These are phyloP conservation scores for Termitomyces sp. DNA, from an alignment of 768 basidiomycete genomes.

Conservation along the genomic window DNA sequence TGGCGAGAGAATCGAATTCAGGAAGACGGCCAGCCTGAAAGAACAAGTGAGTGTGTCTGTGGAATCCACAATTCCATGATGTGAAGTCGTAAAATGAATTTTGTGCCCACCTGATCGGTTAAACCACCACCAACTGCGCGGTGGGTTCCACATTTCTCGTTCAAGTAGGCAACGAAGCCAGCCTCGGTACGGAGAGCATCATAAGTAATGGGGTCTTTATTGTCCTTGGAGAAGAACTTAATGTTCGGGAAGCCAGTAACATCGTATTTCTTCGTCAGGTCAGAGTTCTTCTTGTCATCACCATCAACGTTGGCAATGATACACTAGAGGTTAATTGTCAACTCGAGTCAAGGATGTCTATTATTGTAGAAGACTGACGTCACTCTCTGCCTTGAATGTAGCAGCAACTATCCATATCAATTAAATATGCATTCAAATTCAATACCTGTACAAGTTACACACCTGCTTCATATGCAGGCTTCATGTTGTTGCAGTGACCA, in stretches of 20 bases:
- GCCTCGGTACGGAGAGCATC: conserved; percentile 64
- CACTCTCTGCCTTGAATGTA: conserved; percentile 70
- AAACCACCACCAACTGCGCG: conserved; percentile 81
- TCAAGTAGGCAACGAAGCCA: conserved; percentile 75
- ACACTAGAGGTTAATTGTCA: conserved; percentile 42
- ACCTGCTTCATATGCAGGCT: conserved; percentile 84
- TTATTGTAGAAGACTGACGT: conserved; percentile 39
- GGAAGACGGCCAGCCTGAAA: conserved; percentile 74
- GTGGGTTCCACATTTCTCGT: conserved; percentile 81
- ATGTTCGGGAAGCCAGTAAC: conserved; percentile 87
- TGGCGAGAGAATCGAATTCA: conserved; percentile 73
- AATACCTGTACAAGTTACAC: background rate
- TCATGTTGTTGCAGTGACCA: conserved; percentile 91
- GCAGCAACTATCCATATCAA: conserved; percentile 50
- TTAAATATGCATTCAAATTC: background rate
- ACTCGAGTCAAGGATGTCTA: background rate
- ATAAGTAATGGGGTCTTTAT: conserved; percentile 59
- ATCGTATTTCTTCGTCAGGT: conserved; percentile 63
- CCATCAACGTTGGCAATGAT: conserved; percentile 89
- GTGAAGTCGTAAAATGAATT: background rate
- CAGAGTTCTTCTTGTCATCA: conserved; percentile 75
- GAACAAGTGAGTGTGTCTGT: background rate
- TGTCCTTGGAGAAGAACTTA: conserved; percentile 85
- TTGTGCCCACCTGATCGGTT: conserved; percentile 49
- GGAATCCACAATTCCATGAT: too few relatives aligned